A percentile compares a stretch with the other conserved stretches of the same genome.
These are phyloP conservation scores for Suillus subluteus DNA, from an alignment of 768 basidiomycete genomes.

Conservation along the genomic window DNA sequence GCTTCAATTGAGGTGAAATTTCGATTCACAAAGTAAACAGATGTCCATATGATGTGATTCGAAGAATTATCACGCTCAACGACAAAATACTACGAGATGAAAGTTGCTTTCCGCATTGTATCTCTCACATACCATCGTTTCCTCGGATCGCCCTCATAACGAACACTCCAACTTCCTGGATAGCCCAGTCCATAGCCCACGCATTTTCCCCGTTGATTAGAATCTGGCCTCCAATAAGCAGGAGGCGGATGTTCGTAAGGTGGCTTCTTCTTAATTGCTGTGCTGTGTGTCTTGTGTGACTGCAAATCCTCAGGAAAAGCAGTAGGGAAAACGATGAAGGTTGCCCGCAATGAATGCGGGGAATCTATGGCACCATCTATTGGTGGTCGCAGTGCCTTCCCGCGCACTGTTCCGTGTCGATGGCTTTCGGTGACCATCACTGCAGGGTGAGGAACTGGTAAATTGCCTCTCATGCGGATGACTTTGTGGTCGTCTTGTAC, in stretches of 20 bases:
- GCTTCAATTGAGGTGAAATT: not conserved
- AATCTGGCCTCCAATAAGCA: slow-evolving; percentile 33
- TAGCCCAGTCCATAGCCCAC: slow-evolving; percentile 36
- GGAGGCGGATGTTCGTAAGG: slow-evolving; percentile 24
- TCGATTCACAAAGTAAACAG: too few relatives aligned
- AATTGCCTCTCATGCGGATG: not conserved
- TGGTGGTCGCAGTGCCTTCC: not conserved
- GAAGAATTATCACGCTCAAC: not conserved
- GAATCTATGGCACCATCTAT: slow-evolving; percentile 13
- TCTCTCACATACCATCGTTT: slow-evolving; percentile 28
- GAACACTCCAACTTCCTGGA: slow-evolving; percentile 32
- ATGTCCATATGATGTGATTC: not conserved
- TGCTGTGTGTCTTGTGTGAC: not conserved
- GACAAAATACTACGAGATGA: not conserved
- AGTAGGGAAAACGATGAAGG: slow-evolving; percentile 22
- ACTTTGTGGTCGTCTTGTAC: slow-evolving; percentile 18
- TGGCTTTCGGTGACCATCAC: slow-evolving; percentile 29
- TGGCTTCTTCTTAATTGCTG: slow-evolving; percentile 10
- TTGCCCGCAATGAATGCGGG: slow-evolving; percentile 27
- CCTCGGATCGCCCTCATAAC: slow-evolving; percentile 14
- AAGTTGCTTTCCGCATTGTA: slow-evolving; percentile 29
- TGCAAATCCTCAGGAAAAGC: slow-evolving; percentile 14
- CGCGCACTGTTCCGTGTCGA: slow-evolving; percentile 5
- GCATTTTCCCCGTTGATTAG: slow-evolving; percentile 25
- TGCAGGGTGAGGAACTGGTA: slow-evolving; percentile 17